Base-by-base conservation (phyloP, 169 alveolate genomes). In the Plasmodium vinckei region DNA sequence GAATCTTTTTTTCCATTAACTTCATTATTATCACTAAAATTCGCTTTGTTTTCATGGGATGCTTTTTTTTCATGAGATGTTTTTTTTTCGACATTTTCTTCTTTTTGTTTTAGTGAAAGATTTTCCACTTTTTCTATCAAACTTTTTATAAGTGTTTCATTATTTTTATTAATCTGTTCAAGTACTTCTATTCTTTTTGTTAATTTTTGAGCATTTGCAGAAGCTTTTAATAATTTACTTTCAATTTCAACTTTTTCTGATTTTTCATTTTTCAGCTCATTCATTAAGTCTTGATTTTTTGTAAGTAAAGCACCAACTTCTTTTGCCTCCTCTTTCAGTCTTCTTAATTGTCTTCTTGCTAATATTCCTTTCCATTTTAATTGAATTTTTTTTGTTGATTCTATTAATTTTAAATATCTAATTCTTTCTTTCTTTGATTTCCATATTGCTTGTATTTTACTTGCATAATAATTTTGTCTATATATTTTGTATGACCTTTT, bases 311-410 rank as follows among this genome's bases (percentile, higher is more conserved):
- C 87, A 2, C 96, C 96, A 12, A 79, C 87, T 65, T 88, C 89
- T 70, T 94, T 94, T 7, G 96, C 93, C 84, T 95, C 97, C 59
- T 88, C 94, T 54, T 94, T 94, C 60, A 95, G 95, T 72, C 94
- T 90, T 54, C 92, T 88, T 56, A 96, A 87, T 25, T 93, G 93
- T 44, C 95, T 92, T 25, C 96, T 73, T 0, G 98, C 98, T 56
- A 94, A 60, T 27, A 69, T 86, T 1, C 95, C 89, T 47, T 95
- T 87, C 96, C 96, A 94, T 21, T 87, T 91, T 9, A 88, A 73
- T 54, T 96, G 97, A 1, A 95, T 94, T 73, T 90, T 75, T 39
- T 79, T 49, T 2, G 93, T 89, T 21, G 96, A 90, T 33, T 39
- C 63, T 60, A 72, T 87, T 73, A 96, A 82, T 9, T 73, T 70